phyloP scores from a whole-genome alignment of 208 protist genomes.

The Angomonas ambiguus region DNA sequence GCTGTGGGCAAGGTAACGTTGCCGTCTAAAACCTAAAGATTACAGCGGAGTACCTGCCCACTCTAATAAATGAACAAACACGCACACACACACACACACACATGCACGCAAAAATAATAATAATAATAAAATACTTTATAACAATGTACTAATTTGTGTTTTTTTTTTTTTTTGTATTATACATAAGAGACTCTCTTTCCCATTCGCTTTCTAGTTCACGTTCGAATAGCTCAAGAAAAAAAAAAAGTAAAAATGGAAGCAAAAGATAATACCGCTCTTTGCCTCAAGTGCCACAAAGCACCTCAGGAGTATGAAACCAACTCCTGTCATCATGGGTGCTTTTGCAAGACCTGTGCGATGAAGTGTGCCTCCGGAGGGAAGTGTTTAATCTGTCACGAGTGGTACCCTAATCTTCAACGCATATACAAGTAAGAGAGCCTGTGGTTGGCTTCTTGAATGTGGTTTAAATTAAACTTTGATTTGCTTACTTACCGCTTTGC shows the following conservation, averaged over 20 bases:
- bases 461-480: background rate
- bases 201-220: background rate
- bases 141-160: no score
- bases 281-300: constrained; percentile 65
- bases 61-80: no score
- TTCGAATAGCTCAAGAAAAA: background rate
- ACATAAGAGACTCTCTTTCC: no score
- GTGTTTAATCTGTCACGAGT: constrained; percentile 69
- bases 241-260: background rate
- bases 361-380: constrained; percentile 88
- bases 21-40: no score
- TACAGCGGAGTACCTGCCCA: no score
- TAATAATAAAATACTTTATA: no score
- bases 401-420: constrained; percentile 58
- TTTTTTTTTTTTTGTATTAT: no score
- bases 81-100: no score
- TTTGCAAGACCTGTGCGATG: constrained; percentile 85
- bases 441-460: background rate
- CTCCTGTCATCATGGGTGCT: constrained; percentile 62
- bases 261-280: constrained; percentile 10
- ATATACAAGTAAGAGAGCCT: constrained; percentile 2
- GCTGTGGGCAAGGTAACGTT: background rate
- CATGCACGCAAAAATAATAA: no score
- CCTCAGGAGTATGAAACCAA: constrained; percentile 66
- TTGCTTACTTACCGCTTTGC: background rate